A percentile compares a stretch with the other conserved stretches of the same genome.
Conservation (phyloP, 345 rosid genomes). For the Citrus cavaleriei region DNA sequence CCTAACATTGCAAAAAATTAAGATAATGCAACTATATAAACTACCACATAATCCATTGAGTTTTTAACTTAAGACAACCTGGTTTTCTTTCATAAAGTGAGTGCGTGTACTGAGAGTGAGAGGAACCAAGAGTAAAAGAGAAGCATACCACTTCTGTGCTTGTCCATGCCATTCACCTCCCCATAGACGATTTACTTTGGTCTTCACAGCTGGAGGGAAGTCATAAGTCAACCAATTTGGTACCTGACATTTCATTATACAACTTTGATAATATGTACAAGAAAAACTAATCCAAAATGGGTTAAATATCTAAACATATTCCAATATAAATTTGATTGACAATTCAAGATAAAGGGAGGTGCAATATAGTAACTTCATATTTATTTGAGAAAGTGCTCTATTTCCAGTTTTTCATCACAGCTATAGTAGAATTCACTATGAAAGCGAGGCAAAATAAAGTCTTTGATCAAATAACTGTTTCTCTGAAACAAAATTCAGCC, state of each 20-base stretch:
- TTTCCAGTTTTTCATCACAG: background rate
- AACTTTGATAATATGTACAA: background rate
- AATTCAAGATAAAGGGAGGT: background rate
- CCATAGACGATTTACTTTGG: slow-evolving; percentile 98
- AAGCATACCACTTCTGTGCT: slow-evolving; percentile 87
- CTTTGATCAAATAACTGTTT: background rate
- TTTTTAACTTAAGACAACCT: background rate
- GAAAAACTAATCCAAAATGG: background rate
- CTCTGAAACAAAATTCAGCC: background rate
- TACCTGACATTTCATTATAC: slow-evolving; percentile 46
- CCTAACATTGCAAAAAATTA: background rate
- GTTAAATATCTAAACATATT: background rate
- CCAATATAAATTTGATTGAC: background rate
- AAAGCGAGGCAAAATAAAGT: background rate
- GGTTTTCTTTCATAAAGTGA: background rate
- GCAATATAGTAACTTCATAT: background rate
- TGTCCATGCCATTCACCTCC: slow-evolving; percentile 99
- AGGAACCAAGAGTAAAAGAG: background rate
- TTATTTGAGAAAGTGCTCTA: background rate
- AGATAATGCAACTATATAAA: background rate
- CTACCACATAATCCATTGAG: background rate
- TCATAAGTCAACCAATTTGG: slow-evolving; percentile 94
- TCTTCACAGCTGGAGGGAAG: slow-evolving; percentile 88
- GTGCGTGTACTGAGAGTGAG: background rate
- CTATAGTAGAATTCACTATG: background rate